phyloP scores from a whole-genome alignment of 1,284 basidiomycete species.

The Tremellales sp. region DNA sequence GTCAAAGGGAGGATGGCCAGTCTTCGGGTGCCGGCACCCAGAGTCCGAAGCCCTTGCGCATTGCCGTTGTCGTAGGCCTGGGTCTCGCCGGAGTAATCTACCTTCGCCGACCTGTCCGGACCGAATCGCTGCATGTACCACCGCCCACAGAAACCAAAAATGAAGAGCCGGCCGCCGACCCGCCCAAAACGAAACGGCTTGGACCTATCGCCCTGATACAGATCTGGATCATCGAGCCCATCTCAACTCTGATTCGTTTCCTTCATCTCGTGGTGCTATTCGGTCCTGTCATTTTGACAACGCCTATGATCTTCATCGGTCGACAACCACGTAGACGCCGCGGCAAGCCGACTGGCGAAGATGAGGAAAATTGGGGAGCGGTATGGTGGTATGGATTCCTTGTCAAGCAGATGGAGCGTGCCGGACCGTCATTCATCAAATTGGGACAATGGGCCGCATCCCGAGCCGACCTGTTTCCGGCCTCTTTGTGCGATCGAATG shows the following conservation, averaged over 20 bases:
- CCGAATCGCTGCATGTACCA: constrained; percentile 23
- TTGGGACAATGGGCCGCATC: constrained; percentile 98
- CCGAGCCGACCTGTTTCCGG: constrained; percentile 88
- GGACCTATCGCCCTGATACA: constrained; percentile 24
- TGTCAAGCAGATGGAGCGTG: constrained; percentile 84
- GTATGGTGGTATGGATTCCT: constrained; percentile 94
- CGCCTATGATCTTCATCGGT: constrained; percentile 83
- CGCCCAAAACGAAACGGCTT: background rate
- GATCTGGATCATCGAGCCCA: constrained; percentile 70
- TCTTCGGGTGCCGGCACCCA: constrained; percentile 1
- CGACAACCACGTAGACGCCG: constrained; percentile 43
- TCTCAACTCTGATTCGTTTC: constrained; percentile 80
- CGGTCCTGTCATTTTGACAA: constrained; percentile 75
- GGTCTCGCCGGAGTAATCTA: constrained; percentile 24
- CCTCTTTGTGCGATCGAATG: constrained; percentile 80
- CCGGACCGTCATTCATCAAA: constrained; percentile 98
- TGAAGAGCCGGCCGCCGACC: background rate
- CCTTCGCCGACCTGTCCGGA: constrained; percentile 23
- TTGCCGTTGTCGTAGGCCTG: constrained; percentile 23
- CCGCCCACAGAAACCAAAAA: constrained; percentile 12
- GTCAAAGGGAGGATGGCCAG: constrained; percentile 2
- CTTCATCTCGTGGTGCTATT: constrained; percentile 79
- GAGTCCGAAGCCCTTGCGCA: constrained; percentile 18
- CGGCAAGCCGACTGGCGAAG: constrained; percentile 46
- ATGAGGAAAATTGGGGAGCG: constrained; percentile 75